Base-by-base conservation (phyloP, 208 protist genomes). In the Leishmania tropica region DNA sequence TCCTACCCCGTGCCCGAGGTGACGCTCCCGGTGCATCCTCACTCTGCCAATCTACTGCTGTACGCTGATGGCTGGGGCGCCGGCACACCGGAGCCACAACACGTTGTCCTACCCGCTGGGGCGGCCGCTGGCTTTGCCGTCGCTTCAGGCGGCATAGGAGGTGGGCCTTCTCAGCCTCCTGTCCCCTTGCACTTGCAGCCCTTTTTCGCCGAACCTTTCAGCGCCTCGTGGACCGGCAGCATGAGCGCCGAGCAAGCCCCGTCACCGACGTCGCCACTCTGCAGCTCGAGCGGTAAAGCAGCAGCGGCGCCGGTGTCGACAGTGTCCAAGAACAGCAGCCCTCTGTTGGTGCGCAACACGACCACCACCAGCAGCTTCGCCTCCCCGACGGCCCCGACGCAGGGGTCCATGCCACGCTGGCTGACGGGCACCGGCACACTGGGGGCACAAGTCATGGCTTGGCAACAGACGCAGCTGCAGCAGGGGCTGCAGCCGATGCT, bases 21-120 rank as follows among this genome's bases (percentile, higher is more conserved):
- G 8, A 88, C 87, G 42, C 73, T 85, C 31, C 87, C 89, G 17
- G 86, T 87, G 71, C 24, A 81, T 68, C 53, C 83, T 42, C 31
- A 17, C 67, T 60, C 68, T 3, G 8, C 31, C 7, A 28, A 31
- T 47, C 45, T 10, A 15, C 54, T 56, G 56, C 65, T 48, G n/a
- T 51, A 47, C 65, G 45, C 21, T 24, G 11, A 74, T 51, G 28
- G 40, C 45, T 74, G 40, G 24, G 68, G 45, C 45, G 45, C 24
- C 45, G 42, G 10, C 3, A 35, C 68, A 74, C 24, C 37, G 28
- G 45, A 15, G 45, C 15, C 67, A 47, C 68, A 48, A 17, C 19
- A 51, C 45, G 24, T 35, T 24, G 68, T 3, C 2, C 24, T 6
- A 35, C 40, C 68, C 21, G 8, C 68, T 31, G 24, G 68, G 68